These are phyloP conservation scores for Tetrapisispora arboricola DNA, from an alignment of 805 yeast species.

Conservation along the genomic window DNA sequence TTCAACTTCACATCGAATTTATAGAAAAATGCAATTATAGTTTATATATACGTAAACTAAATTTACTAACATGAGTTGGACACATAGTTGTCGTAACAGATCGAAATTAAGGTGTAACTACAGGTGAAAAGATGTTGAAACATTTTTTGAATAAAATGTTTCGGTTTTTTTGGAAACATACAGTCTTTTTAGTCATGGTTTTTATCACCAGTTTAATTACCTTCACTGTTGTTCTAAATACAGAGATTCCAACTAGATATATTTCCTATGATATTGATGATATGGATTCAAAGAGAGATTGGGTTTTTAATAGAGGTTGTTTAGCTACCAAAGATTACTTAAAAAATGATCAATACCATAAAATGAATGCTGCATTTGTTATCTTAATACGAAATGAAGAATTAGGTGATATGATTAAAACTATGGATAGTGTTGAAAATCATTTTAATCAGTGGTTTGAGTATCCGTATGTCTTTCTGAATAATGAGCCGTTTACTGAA, in stretches of 20 bases:
- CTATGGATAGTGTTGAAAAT: constrained; percentile 67
- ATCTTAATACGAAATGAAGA: constrained; percentile 78
- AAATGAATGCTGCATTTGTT: constrained; percentile 78
- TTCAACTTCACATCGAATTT: too few relatives aligned
- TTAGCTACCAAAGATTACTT: constrained; percentile 34
- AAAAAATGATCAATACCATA: constrained; percentile 19
- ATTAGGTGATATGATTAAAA: constrained; percentile 59
- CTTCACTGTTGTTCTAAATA: background rate
- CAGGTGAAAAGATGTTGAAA: background rate
- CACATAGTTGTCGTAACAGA: too few relatives aligned
- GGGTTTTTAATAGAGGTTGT: constrained; percentile 50
- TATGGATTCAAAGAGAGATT: constrained; percentile 25
- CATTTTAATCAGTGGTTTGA: constrained; percentile 91
- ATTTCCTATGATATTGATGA: constrained; percentile 11
- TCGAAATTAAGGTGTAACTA: too few relatives aligned
- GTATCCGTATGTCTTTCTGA: constrained; percentile 86
- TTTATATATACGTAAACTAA: too few relatives aligned
- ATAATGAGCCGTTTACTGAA: constrained; percentile 63
- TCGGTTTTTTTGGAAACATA: background rate
- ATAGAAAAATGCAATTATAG: too few relatives aligned
- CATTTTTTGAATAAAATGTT: background rate
- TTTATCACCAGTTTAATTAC: background rate
- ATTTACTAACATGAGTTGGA: too few relatives aligned
- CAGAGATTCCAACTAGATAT: background rate
- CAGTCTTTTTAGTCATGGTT: background rate